Evolutionary conservation across 2,329 filamentous ascomycete species (phyloP).

Genomic region (Diaporthe amygdali): DNA sequence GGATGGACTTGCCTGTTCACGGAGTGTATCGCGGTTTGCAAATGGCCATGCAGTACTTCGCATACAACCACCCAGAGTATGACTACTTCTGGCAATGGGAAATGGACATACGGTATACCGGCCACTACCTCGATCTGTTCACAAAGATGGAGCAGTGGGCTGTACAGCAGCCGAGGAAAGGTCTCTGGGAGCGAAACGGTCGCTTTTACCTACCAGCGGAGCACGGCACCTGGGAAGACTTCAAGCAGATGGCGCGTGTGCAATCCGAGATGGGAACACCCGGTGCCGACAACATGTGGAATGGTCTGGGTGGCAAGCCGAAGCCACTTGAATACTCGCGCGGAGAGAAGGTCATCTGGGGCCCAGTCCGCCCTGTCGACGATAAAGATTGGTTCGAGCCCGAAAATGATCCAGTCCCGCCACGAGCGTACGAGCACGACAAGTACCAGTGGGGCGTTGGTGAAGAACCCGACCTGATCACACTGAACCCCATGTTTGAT

Average conservation of each 20-base stretch:
- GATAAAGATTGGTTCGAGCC: slow-evolving; percentile 74
- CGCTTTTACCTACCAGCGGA: slow-evolving; percentile 79
- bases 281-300: slow-evolving; percentile 72
- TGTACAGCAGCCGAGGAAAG: slow-evolving; percentile 75
- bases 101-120: slow-evolving; percentile 89
- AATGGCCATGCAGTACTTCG: slow-evolving; percentile 95
- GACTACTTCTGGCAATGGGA: slow-evolving; percentile 96
- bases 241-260: slow-evolving; percentile 76
- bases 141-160: slow-evolving; percentile 74
- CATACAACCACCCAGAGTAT: slow-evolving; percentile 85
- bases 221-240: slow-evolving; percentile 81
- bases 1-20: slow-evolving; percentile 77
- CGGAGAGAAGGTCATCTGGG: slow-evolving; percentile 77
- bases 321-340: slow-evolving; percentile 40
- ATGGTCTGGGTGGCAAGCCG: slow-evolving; percentile 48
- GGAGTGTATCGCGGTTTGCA: slow-evolving; percentile 91
- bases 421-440: slow-evolving; percentile 77
- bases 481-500: slow-evolving; percentile 90
- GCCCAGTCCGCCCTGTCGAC: slow-evolving; percentile 73
- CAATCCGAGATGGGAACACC: slow-evolving; percentile 74
- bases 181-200: slow-evolving; percentile 80
- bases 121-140: slow-evolving; percentile 81
- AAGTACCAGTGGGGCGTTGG: slow-evolving; percentile 85
- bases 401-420: slow-evolving; percentile 76
- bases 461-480: slow-evolving; percentile 91